These are phyloP conservation scores for Zasmidium angulare DNA, from an alignment of 2,329 filamentous ascomycete species.

Conservation along the genomic window DNA sequence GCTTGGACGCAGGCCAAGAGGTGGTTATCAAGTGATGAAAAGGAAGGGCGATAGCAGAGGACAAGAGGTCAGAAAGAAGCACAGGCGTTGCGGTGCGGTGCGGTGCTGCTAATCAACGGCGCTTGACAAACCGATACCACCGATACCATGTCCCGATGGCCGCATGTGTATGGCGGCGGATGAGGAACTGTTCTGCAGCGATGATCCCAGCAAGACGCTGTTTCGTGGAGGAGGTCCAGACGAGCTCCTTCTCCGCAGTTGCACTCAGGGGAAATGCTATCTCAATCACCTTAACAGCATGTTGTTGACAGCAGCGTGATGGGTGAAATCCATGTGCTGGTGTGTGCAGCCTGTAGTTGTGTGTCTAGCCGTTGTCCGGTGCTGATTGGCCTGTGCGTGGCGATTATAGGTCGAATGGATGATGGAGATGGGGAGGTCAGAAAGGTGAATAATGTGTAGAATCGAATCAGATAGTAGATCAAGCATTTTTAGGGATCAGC, in stretches of 20 bases:
- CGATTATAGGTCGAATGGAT: background rate
- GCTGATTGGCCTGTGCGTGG: background rate
- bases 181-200: background rate
- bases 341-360: background rate
- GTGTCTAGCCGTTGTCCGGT: background rate
- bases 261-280: too few species aligned
- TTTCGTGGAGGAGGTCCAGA: background rate
- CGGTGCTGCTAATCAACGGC: background rate
- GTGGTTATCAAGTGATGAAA: background rate
- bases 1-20: background rate
- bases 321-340: background rate
- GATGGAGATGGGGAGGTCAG: background rate
- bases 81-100: background rate
- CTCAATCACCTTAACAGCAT: too few species aligned
- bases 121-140: too few species aligned
- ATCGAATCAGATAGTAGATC: background rate
- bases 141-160: background rate
- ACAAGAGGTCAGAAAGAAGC: too few species aligned
- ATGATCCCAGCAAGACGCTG: background rate
- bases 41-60: background rate
- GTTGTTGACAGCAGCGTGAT: too few species aligned
- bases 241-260: background rate
- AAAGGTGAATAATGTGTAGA: background rate
- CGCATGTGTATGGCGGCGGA: too few species aligned
- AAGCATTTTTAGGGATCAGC: too few species aligned